phyloP scores from a whole-genome alignment of 441 rosid genomes.

The Mallotus repandus region DNA sequence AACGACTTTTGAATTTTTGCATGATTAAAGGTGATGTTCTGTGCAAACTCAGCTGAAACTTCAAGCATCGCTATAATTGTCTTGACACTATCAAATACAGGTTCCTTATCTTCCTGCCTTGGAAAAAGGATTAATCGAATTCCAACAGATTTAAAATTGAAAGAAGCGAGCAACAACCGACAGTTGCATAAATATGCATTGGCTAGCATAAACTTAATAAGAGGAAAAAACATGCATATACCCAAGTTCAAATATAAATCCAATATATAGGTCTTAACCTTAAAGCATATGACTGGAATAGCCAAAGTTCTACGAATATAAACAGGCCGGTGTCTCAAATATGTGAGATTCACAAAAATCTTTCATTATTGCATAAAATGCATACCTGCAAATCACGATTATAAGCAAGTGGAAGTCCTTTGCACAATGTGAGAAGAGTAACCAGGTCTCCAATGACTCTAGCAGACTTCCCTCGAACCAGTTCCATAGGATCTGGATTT shows the following conservation, averaged over 20 bases:
- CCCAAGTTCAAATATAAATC: not conserved
- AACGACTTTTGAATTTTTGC: constrained; percentile 67
- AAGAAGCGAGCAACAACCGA: not conserved
- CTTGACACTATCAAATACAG: constrained; percentile 83
- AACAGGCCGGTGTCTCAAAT: not conserved
- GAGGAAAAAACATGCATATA: not conserved
- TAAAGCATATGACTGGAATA: not conserved
- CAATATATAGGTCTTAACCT: not conserved
- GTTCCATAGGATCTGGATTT: constrained; percentile 99
- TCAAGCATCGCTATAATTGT: constrained; percentile 84
- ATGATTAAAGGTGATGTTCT: constrained; percentile 66
- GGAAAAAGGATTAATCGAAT: constrained; percentile 12
- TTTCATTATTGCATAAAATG: not conserved
- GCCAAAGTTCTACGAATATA: not conserved
- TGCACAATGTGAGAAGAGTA: constrained; percentile 83
- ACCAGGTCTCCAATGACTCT: constrained; percentile 80
- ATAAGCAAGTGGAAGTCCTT: constrained; percentile 96
- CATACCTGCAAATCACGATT: constrained; percentile 88
- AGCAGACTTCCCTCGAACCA: constrained; percentile 92
- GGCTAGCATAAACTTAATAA: not conserved
- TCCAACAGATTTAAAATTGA: not conserved
- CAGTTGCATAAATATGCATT: not conserved
- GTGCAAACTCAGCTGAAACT: constrained; percentile 92
- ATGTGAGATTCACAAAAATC: not conserved
- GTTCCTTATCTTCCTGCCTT: constrained; percentile 92